Evolutionary conservation across 345 rosid genomes (phyloP), one percentile per base, ranked within the genome.

Genomic region (Brassica juncea): DNA sequence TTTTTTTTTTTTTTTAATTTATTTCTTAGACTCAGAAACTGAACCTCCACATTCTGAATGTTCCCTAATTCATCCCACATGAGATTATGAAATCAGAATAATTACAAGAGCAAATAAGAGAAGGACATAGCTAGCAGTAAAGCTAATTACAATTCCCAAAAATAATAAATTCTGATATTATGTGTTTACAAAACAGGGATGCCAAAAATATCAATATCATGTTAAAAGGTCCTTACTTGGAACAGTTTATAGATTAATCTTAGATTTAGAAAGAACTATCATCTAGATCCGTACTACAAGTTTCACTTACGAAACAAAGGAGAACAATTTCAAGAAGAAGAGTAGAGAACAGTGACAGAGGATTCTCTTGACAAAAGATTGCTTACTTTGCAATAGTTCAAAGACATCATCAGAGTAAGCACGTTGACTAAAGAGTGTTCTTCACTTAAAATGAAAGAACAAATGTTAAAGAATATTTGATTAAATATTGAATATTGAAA

Each of bases 31-130:
- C 59, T 74, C 57, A 72, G 44, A 42, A 27, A 67, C 2, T n/a
- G 12, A 59, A 72, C 8, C 73, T 73, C 1, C 11, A 66, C 69
- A 78, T 67, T 66, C 19, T 39, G 14, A 32, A 44, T 23, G 32
- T 19, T 19, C 16, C 66, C 67, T 62, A 5, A 27, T 28, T 4
- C 9, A 60, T 27, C 6, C 66, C 37, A 7, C 39, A 62, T 62
- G 23, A 31, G 67, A 30, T 2, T 2, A 14, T 14, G 37, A 28
- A 28, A 61, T 28, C 10, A 28, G 37, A 61, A 60, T 25, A 60
- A 25, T 0, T 8, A 12, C 16, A 60, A 11, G 8, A 60, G 65
- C 34, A 34, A 28, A 28, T 5, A 4, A 61, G 19, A 61, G 35
- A 27, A 60, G 35, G 65, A 0, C 35, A 4, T 27, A 12, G 66